These are phyloP conservation scores for Kwoniella dendrophila DNA, from an alignment of 768 basidiomycete genomes.

Conservation along the genomic window DNA sequence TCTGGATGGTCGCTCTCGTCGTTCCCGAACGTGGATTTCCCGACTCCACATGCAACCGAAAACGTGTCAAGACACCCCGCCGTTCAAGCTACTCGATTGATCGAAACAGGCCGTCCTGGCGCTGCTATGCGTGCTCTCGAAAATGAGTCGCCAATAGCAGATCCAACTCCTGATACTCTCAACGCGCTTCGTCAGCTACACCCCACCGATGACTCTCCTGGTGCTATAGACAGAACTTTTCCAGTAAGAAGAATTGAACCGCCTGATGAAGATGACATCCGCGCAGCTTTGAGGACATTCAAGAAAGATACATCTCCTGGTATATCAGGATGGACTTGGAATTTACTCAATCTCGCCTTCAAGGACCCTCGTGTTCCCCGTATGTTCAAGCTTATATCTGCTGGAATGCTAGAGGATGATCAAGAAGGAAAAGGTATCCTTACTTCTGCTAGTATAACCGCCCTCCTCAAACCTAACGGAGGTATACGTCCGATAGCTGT, in stretches of 20 bases:
- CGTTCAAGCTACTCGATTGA: not conserved
- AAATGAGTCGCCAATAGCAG: not conserved
- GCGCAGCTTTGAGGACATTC: not conserved
- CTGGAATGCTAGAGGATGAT: not conserved
- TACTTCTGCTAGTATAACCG: conserved; percentile 24
- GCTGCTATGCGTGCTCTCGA: not conserved
- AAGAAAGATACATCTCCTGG: not conserved
- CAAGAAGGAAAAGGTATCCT: conserved; percentile 17
- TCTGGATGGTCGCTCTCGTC: not conserved
- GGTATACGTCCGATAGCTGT: conserved; percentile 39
- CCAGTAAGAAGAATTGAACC: not conserved
- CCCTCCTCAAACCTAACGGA: conserved; percentile 28
- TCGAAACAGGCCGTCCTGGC: not conserved
- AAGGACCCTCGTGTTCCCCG: not conserved
- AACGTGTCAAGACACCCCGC: too few species aligned
- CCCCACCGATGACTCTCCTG: not conserved
- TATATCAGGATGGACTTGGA: not conserved
- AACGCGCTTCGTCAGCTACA: not conserved
- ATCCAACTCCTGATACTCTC: not conserved
- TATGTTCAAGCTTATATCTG: not conserved
- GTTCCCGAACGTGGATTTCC: not conserved
- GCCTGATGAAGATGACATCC: not conserved
- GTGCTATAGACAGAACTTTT: not conserved
- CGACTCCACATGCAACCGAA: not conserved
- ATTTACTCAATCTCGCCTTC: not conserved